Base-by-base conservation (phyloP, 805 yeast species). In the Saccharomycopsis fermentans region DNA sequence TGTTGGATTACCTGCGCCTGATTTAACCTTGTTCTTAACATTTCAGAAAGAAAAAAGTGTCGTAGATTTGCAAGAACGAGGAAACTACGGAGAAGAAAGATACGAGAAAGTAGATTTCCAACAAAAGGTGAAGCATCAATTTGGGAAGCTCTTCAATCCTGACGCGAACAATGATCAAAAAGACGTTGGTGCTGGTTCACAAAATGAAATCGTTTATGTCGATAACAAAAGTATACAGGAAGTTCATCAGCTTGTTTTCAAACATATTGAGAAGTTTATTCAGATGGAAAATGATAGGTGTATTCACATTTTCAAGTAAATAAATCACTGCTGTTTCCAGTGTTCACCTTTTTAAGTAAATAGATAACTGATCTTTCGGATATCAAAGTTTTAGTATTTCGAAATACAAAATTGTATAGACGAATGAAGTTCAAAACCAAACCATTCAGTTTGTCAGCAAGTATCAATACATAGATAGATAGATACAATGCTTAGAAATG, bases 41-140 rank as follows among this genome's bases (percentile, higher is more conserved):
- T 77, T 87, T 48, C 73, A 78, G 52, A 76, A 81, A 35, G 66
- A 70, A 62, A 78, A 71, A 6, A 72, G 70, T 2, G 69, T 65
- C 36, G 58, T 61, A 9, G 76, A 74, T 47, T 66, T 76, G 29
- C 67, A 75, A 24, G 63, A 68, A 19, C 76, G 98, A 58, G 82
- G 81, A 11, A 96, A 96, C 0, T 94, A 87, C 75, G 99, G 99
- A 14, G 86, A 83, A n/a, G 99, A 94, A 70, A 74, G 97, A 57
- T 94, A 94, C 71, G 99, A 94, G 69, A 79, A 77, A 29, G 69
- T 70, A 4, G 82, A 78, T 54, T 87, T 94, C 67, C 99, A 94
- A 68, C 69, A 72, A n/a, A 74, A 73, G 40, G 99, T 94, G 3
- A 80, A 82, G 60, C 50, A 65, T 9, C 74, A 82, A 61, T 94